Conservation (phyloP, 1,139 yeast species). For the Debaryomyces fabryi region DNA sequence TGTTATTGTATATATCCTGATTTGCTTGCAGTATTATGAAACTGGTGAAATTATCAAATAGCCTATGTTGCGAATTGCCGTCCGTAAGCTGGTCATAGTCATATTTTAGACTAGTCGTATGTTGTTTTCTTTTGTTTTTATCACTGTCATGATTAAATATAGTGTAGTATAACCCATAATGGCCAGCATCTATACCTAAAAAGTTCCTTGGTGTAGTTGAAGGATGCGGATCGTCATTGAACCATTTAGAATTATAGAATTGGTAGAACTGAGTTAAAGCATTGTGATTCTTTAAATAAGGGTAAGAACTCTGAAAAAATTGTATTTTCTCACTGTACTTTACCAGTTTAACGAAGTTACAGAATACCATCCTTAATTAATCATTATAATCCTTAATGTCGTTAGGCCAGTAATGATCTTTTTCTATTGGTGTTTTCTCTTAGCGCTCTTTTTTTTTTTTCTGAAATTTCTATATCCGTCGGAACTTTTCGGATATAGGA, state of each 20-base stretch:
- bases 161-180: constrained; percentile 48
- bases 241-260: constrained; percentile 27
- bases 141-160: constrained; percentile 44
- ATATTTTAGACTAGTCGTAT: background rate
- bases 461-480: background rate
- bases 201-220: constrained; percentile 27
- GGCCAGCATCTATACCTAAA: constrained; percentile 42
- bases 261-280: constrained; percentile 24
- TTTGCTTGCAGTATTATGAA: constrained; percentile 36
- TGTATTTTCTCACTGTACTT: constrained; percentile 28
- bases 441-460: background rate
- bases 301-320: constrained; percentile 46
- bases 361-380: constrained; percentile 24
- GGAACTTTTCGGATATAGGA: constrained; percentile 1
- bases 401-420: background rate
- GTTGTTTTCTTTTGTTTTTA: constrained; percentile 17
- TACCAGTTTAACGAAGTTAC: constrained; percentile 32
- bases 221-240: constrained; percentile 37
- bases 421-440: background rate
- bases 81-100: constrained; percentile 4
- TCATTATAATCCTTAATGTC: background rate
- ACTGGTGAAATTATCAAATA: constrained; percentile 17
- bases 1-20: constrained; percentile 29
- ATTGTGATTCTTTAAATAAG: constrained; percentile 33
- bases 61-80: background rate